phyloP scores from a whole-genome alignment of 208 protist genomes.

The Trypanosoma boissoni region DNA sequence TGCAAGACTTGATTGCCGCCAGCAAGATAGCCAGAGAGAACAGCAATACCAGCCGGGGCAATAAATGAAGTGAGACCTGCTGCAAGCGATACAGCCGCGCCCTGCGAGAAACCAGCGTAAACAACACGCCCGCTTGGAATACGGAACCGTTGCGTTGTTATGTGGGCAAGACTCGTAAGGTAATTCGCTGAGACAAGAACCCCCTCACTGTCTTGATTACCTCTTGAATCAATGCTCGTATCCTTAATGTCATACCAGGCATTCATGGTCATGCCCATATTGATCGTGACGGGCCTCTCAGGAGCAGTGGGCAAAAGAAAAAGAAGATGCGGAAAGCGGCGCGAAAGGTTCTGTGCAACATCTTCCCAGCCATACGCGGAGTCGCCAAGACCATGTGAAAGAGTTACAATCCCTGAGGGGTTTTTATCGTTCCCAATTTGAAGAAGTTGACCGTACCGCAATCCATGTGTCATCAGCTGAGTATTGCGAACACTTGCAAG shows the following conservation, averaged over 20 bases:
- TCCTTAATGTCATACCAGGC: conserved; percentile 93
- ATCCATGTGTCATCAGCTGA: conserved; percentile 50
- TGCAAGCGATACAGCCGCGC: conserved; percentile 75
- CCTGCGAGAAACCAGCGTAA: conserved; percentile 92
- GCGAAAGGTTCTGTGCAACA: conserved; percentile 55
- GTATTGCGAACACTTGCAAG: conserved; percentile 41
- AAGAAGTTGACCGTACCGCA: conserved; percentile 64
- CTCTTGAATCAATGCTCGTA: conserved; percentile 27
- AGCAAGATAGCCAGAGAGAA: conserved; percentile 81
- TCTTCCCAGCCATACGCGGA: conserved; percentile 85
- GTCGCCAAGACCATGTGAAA: conserved; percentile 91
- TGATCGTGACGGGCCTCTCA: conserved; percentile 81
- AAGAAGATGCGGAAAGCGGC: conserved; percentile 74
- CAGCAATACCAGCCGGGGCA: conserved; percentile 64
- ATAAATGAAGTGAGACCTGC: conserved; percentile 53
- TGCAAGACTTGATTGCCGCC: conserved; percentile 45
- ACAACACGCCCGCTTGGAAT: conserved; percentile 77
- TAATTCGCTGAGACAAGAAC: conserved; percentile 68
- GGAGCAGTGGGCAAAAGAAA: conserved; percentile 91
- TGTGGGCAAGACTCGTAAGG: conserved; percentile 60
- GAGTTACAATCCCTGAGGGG: conserved; percentile 81
- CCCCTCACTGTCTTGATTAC: conserved; percentile 38
- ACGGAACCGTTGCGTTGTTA: conserved; percentile 40
- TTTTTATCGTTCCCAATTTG: conserved; percentile 64
- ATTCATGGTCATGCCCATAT: conserved; percentile 78